phyloP scores from a whole-genome alignment of 1,139 yeast species.

The Suhomyces yuchorum region DNA sequence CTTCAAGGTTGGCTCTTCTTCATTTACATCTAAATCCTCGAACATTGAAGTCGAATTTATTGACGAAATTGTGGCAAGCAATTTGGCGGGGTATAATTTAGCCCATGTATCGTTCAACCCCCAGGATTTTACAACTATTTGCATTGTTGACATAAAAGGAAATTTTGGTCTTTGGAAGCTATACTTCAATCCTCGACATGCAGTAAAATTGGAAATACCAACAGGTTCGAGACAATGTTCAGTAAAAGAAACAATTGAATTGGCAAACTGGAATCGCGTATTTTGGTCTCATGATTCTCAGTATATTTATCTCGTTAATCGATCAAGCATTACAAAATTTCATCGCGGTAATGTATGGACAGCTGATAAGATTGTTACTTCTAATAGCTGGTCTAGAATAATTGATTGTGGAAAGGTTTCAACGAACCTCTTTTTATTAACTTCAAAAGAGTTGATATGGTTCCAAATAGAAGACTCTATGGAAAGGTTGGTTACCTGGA shows the following conservation, averaged over 20 bases:
- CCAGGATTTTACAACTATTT: slow-evolving; percentile 38
- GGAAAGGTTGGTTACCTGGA: slow-evolving; percentile 63
- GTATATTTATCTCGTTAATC: slow-evolving; percentile 42
- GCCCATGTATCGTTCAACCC: slow-evolving; percentile 52
- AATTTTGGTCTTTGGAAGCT: slow-evolving; percentile 48
- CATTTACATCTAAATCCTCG: slow-evolving; percentile 8
- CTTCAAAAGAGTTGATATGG: slow-evolving; percentile 64
- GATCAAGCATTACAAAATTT: slow-evolving; percentile 46
- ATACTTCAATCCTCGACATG: not conserved
- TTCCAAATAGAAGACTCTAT: slow-evolving; percentile 31
- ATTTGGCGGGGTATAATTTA: slow-evolving; percentile 35
- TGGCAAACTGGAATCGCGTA: slow-evolving; percentile 58
- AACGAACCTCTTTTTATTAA: slow-evolving; percentile 47
- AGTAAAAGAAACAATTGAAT: slow-evolving; percentile 48
- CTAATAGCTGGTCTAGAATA: slow-evolving; percentile 59
- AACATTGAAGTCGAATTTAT: slow-evolving; percentile 23
- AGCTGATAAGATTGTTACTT: slow-evolving; percentile 42
- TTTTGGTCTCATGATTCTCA: slow-evolving; percentile 43
- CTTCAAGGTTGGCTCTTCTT: slow-evolving; percentile 6
- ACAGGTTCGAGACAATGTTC: slow-evolving; percentile 13
- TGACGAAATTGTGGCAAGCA: slow-evolving; percentile 25
- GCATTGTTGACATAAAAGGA: slow-evolving; percentile 55
- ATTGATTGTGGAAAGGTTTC: slow-evolving; percentile 43
- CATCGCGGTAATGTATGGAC: slow-evolving; percentile 23
- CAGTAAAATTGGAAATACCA: not conserved